Percentiles rank a stretch among this genome's conserved stretches.
Evolutionary conservation across 306 rosid species (phyloP).

Genomic region (Prunus davidiana): DNA sequence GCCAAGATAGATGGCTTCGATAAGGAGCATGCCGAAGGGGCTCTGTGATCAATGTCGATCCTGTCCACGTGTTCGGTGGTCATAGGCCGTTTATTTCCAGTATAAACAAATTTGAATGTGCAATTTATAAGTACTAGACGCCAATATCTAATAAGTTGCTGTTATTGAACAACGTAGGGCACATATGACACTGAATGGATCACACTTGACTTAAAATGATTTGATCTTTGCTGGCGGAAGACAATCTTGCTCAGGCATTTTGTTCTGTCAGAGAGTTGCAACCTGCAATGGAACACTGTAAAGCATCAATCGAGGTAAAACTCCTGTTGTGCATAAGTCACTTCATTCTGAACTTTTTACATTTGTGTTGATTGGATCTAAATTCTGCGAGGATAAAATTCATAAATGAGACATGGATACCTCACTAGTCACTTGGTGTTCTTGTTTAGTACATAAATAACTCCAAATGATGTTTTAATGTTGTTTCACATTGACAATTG

Average conservation of each 20-base stretch:
- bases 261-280: conserved; percentile 56
- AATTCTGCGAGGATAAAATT: not conserved
- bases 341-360: conserved; percentile 8
- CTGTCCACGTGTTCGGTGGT: too few species aligned
- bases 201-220: conserved; percentile 5
- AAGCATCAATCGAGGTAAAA: conserved; percentile 75
- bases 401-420: not conserved
- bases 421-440: not conserved
- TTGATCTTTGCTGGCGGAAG: conserved; percentile 64
- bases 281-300: conserved; percentile 57
- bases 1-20: too few species aligned
- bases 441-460: conserved; percentile 2
- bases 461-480: not conserved
- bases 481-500: conserved; percentile 10
- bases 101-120: too few species aligned
- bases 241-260: conserved; percentile 77
- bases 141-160: not conserved
- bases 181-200: not conserved
- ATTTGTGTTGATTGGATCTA: not conserved
- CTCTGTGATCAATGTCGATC: too few species aligned
- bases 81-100: too few species aligned
- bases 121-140: too few species aligned
- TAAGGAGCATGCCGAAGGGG: too few species aligned
- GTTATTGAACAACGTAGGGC: not conserved
- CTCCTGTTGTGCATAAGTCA: not conserved